These are phyloP conservation scores for Aquilaria yunnanensis DNA, from an alignment of 345 rosid species.

Conservation along the genomic window DNA sequence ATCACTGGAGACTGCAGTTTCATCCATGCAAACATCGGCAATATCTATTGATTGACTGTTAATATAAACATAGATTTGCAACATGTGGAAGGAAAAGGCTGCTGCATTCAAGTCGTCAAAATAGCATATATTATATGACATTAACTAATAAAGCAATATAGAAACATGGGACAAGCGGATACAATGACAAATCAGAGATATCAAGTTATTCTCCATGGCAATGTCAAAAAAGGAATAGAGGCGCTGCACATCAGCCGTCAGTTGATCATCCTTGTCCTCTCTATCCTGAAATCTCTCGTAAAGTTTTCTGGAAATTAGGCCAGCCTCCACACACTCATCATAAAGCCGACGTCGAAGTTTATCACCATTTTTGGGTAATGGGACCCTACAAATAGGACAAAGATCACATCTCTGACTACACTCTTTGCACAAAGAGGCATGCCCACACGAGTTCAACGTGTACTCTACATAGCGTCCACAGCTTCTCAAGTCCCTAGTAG, in stretches of 20 bases:
- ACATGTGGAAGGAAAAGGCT: neutral
- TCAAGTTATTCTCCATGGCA: constrained; percentile 80
- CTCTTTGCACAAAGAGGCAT: constrained; percentile 87
- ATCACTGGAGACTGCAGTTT: constrained; percentile 96
- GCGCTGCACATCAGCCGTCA: constrained; percentile 68
- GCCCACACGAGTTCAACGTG: constrained; percentile 72
- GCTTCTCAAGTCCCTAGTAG: constrained; percentile 89
- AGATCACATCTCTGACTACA: constrained; percentile 75
- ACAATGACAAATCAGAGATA: constrained; percentile 87
- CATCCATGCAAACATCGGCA: constrained; percentile 95
- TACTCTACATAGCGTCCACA: constrained; percentile 72
- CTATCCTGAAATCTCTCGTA: constrained; percentile 57
- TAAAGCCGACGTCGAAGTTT: constrained; percentile 62
- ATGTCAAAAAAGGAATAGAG: constrained; percentile 87
- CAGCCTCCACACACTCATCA: constrained; percentile 74
- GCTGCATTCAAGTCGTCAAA: neutral
- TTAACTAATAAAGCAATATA: neutral
- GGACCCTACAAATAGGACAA: constrained; percentile 83
- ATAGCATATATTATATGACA: neutral
- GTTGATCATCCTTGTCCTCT: constrained; percentile 52
- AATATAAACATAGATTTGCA: constrained; percentile 29
- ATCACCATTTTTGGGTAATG: constrained; percentile 37
- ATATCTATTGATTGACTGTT: constrained; percentile 65
- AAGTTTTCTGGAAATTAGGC: constrained; percentile 49
- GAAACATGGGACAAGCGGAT: constrained; percentile 36